Evolutionary conservation across 148 eudicot genomes (phyloP).

Genomic region (Vaccinium vitisidaea): DNA sequence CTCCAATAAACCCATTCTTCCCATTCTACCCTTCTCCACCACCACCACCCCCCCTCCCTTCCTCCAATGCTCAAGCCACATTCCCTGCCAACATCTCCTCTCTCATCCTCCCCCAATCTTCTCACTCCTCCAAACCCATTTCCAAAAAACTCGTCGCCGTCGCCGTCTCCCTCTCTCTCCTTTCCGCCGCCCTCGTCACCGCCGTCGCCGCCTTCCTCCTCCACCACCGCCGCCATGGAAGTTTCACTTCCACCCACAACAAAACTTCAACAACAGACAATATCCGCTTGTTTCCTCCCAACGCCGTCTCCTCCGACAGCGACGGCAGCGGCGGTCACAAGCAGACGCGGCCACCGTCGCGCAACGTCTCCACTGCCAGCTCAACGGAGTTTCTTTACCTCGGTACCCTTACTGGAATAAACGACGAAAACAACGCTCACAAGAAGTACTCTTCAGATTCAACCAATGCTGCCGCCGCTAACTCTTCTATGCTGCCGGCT

Average conservation of each 20-base stretch:
- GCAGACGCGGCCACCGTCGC: conserved; percentile 12
- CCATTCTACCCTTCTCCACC: conserved; percentile 45
- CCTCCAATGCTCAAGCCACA: conserved; percentile 41
- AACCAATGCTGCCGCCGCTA: background rate
- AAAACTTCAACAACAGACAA: conserved; percentile 24
- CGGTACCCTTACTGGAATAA: conserved; percentile 40
- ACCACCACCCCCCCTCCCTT: conserved; percentile 44
- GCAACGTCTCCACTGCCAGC: conserved; percentile 30
- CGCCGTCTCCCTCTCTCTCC: conserved; percentile 34
- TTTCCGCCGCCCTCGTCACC: conserved; percentile 35
- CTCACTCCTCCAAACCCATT: conserved; percentile 32
- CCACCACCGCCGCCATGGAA: conserved; percentile 19
- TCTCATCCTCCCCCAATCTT: conserved; percentile 51
- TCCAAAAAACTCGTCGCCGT: conserved; percentile 44
- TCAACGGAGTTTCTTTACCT: conserved; percentile 63
- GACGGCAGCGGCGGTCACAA: conserved; percentile 10
- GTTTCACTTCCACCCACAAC: background rate
- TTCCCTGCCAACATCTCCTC: conserved; percentile 90
- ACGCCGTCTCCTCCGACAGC: conserved; percentile 42
- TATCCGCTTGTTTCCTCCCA: conserved; percentile 38
- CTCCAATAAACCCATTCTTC: too few species aligned
- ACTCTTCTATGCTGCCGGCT: background rate
- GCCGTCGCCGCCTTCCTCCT: conserved; percentile 34
- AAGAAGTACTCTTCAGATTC: background rate
- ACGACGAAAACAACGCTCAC: background rate